phyloP scores from a whole-genome alignment of 139 green algal genomes.

The Nannochloris sp. region DNA sequence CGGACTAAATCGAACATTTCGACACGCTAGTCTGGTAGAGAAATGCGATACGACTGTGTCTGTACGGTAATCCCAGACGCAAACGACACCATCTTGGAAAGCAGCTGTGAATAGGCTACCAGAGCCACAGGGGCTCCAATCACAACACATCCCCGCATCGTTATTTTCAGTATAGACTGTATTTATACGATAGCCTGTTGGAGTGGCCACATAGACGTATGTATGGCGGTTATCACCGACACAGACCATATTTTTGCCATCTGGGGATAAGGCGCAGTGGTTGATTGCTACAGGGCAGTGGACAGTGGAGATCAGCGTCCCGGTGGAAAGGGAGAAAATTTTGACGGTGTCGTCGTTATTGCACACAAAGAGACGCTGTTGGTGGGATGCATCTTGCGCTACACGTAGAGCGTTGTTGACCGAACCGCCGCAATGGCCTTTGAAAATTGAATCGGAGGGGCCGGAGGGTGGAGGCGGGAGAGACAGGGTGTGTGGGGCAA shows the following conservation, averaged over 20 bases:
- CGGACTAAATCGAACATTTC: constrained; percentile 40
- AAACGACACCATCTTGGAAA: constrained; percentile 39
- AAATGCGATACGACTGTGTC: constrained; percentile 6
- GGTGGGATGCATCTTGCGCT: constrained; percentile 18
- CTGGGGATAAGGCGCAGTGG: constrained; percentile 50
- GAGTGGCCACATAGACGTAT: constrained; percentile 29
- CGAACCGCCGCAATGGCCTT: constrained; percentile 34
- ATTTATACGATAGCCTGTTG: constrained; percentile 25
- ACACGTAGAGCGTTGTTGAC: constrained; percentile 59
- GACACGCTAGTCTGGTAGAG: constrained; percentile 12
- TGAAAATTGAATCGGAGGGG: constrained; percentile 14
- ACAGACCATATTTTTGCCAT: constrained; percentile 35
- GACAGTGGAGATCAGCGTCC: constrained; percentile 8
- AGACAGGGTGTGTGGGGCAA: background rate
- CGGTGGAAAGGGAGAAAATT: constrained; percentile 38
- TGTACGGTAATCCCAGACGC: constrained; percentile 45
- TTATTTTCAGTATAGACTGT: constrained; percentile 32
- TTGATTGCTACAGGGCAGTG: constrained; percentile 60
- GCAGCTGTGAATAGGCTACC: constrained; percentile 39
- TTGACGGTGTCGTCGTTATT: constrained; percentile 65
- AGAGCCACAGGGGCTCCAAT: constrained; percentile 18
- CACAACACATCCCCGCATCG: constrained; percentile 69
- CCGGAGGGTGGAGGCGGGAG: background rate
- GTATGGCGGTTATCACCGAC: constrained; percentile 51
- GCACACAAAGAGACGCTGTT: constrained; percentile 18